phyloP scores from a whole-genome alignment of 2,329 filamentous ascomycete species.

The Penicillium aurantiogriseum region DNA sequence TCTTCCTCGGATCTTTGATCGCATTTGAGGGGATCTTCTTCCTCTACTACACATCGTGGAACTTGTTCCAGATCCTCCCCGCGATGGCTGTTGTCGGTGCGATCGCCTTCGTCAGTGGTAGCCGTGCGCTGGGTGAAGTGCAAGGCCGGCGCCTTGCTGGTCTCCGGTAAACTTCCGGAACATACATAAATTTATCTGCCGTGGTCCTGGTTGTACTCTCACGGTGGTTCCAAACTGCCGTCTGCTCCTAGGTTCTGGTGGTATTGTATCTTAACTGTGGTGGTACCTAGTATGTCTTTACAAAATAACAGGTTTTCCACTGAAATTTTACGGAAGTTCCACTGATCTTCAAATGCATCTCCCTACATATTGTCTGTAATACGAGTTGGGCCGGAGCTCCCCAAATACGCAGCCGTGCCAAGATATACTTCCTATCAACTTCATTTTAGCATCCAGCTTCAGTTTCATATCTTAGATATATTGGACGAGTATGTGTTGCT shows the following conservation, averaged over 20 bases:
- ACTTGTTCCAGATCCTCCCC: conserved; percentile 83
- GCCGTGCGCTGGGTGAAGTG: conserved; percentile 86
- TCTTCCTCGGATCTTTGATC: conserved; percentile 85
- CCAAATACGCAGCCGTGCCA: background rate
- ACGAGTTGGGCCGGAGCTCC: background rate
- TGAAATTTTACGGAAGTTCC: background rate
- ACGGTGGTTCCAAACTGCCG: background rate
- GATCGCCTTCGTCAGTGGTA: conserved; percentile 80
- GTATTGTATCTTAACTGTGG: conserved; percentile 20
- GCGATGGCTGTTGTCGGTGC: conserved; percentile 65
- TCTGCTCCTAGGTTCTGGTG: background rate
- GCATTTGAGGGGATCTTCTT: conserved; percentile 91
- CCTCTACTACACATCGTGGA: conserved; percentile 91
- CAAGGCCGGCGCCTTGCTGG: conserved; percentile 82
- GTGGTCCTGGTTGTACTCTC: background rate
- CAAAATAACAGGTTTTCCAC: background rate
- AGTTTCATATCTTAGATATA: no score
- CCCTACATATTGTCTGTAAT: background rate
- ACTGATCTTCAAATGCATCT: background rate
- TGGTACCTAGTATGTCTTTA: conserved; percentile 12
- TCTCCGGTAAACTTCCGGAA: conserved; percentile 47
- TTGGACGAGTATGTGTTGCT: background rate
- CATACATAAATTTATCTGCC: background rate
- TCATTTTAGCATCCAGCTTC: background rate
- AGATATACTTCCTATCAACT: no score